Conservation (phyloP, 495 filamentous ascomycete species). For the Neurospora sublineolata region DNA sequence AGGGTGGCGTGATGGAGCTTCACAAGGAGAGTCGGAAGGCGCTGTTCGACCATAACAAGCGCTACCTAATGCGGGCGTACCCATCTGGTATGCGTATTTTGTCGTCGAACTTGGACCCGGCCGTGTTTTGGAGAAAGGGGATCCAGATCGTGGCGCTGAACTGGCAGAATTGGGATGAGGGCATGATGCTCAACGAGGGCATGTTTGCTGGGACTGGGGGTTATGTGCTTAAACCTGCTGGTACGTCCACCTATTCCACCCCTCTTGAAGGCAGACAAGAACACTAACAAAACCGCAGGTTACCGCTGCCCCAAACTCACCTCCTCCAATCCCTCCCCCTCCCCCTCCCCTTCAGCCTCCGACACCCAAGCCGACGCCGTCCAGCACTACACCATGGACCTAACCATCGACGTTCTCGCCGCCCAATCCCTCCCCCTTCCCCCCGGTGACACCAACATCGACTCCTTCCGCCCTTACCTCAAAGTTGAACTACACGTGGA, state of each 20-base stretch:
- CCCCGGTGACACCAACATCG: conserved; percentile 39
- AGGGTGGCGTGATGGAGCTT: conserved; percentile 61
- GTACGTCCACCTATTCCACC: conserved; percentile 13
- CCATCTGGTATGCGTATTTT: conserved; percentile 70
- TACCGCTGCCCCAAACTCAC: conserved; percentile 21
- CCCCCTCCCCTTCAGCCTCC: not conserved
- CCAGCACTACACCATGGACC: conserved; percentile 37
- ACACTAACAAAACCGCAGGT: conserved; percentile 4
- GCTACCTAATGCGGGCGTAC: conserved; percentile 79
- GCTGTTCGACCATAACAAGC: conserved; percentile 73
- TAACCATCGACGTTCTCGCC: conserved; percentile 43
- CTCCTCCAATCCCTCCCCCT: not conserved
- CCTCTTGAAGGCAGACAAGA: not conserved
- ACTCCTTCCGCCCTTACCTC: conserved; percentile 63
- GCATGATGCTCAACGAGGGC: conserved; percentile 90
- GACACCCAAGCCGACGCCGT: conserved; percentile 22
- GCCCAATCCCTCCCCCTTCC: conserved; percentile 47
- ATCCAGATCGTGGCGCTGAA: conserved; percentile 90
- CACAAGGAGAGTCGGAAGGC: conserved; percentile 47
- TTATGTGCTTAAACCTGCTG: conserved; percentile 74
- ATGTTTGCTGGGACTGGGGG: conserved; percentile 78
- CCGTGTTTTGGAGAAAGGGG: conserved; percentile 74
- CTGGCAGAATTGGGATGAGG: conserved; percentile 84
- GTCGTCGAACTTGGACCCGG: conserved; percentile 78
- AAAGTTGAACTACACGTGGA: conserved; percentile 76